These are phyloP conservation scores for Brasilioporus rufonigricans DNA, from an alignment of 768 basidiomycete species.

Conservation along the genomic window DNA sequence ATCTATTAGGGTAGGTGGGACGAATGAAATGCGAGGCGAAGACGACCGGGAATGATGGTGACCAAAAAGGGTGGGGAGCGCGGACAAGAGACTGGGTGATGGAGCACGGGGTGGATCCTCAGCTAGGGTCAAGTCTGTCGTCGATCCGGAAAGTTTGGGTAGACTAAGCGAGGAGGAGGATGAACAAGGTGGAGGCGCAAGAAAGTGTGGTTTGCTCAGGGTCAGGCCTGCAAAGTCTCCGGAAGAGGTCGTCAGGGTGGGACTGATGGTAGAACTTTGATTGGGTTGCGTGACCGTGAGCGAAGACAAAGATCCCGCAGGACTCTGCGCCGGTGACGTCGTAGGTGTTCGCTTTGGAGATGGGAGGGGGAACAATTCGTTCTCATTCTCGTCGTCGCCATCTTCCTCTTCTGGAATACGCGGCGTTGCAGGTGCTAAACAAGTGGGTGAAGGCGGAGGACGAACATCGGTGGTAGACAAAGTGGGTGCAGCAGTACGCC, in stretches of 20 bases:
- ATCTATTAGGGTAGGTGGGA: slow-evolving; percentile 7
- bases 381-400: slow-evolving; percentile 55
- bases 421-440: slow-evolving; percentile 14
- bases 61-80: slow-evolving; percentile 23
- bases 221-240: slow-evolving; percentile 5
- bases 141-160: slow-evolving; percentile 15
- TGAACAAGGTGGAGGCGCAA: slow-evolving; percentile 20
- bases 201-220: slow-evolving; percentile 7
- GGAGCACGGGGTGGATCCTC: slow-evolving; percentile 15
- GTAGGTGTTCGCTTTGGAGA: slow-evolving; percentile 55
- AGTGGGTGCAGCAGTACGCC: not conserved
- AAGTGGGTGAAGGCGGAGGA: slow-evolving; percentile 12
- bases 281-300: slow-evolving; percentile 8
- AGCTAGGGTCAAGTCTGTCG: not conserved
- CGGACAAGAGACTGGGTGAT: slow-evolving; percentile 25
- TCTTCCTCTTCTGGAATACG: slow-evolving; percentile 33
- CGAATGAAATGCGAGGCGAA: slow-evolving; percentile 7
- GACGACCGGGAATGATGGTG: slow-evolving; percentile 8
- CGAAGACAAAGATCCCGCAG: slow-evolving; percentile 30
- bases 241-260: slow-evolving; percentile 19
- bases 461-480: not conserved
- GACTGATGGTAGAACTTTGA: slow-evolving; percentile 2
- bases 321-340: slow-evolving; percentile 38
- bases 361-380: slow-evolving; percentile 57
- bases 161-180: slow-evolving; percentile 30